Evolutionary conservation across 192 early-diverging fungal species (phyloP), one percentile per base, ranked within the genome.

Genomic region (Diversispora eburnea): DNA sequence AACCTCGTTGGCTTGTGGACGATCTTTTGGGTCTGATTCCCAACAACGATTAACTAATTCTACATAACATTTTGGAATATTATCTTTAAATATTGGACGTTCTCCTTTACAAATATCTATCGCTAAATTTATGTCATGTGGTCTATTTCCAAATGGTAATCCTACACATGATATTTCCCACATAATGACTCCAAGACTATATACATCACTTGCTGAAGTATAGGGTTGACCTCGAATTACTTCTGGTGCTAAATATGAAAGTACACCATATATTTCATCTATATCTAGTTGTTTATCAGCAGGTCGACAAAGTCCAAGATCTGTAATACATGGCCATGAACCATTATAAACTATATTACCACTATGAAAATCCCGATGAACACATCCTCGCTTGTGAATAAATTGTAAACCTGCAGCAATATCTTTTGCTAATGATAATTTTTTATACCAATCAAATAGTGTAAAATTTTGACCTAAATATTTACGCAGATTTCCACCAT

Each of bases 321-420:
- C 67, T 52, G 22, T 17, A 13, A 68, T 51, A 22, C 41, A 8
- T 42, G 52, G 15, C 8, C 22, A 17, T 57, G 13, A 56, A 19
- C 15, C 22, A 9, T 48, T 17, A 41, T 19, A 46, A 13, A 67
- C 47, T 51, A 70, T 70, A 19, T 70, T 70, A 17, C 68, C 68
- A 70, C 12, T 25, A 57, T 70, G 68, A 56, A 70, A 43, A 70
- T 70, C 54, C 7, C 68, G 10, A 55, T 70, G 51, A 20, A 70
- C 39, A 3, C 8, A 70, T 6, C 22, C 22, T 57, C 7, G 4
- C 17, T 41, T 5, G 47, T 70, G 68, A 42, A 70, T 55, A 9
- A 8, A 25, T 13, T 13, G 20, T n/a, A 70, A 42, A 42, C 42
- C 55, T 43, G 42, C 22, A 42, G 22, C 22, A 41, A 70, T 56